These are phyloP conservation scores for Phytophthora sojae DNA, from an alignment of 352 stramenopile species.

Conservation along the genomic window DNA sequence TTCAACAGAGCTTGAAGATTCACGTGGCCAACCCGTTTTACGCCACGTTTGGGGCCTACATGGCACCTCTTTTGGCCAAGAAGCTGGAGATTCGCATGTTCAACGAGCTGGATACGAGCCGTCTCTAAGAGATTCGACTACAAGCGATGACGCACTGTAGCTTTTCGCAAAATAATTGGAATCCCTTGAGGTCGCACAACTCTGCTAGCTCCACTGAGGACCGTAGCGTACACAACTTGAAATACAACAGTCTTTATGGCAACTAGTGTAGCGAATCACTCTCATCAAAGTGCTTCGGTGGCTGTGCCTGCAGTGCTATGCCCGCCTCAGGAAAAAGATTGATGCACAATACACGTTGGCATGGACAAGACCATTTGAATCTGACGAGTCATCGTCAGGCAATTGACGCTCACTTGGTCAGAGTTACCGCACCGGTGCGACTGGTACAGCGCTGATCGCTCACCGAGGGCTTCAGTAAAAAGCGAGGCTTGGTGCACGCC, in stretches of 20 bases:
- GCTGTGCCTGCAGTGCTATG: too few relatives aligned
- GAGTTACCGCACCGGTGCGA: not conserved
- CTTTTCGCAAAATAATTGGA: too few relatives aligned
- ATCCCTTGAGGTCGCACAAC: too few relatives aligned
- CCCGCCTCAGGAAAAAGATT: not conserved
- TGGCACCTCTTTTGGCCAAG: slow-evolving; percentile 27
- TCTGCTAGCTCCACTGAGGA: too few relatives aligned
- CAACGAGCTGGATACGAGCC: slow-evolving; percentile 36
- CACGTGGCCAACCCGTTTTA: slow-evolving; percentile 39
- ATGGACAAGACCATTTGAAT: slow-evolving; percentile 5
- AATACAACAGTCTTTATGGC: too few relatives aligned
- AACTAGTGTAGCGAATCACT: too few relatives aligned
- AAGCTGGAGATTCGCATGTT: slow-evolving; percentile 31
- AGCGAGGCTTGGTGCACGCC: too few relatives aligned
- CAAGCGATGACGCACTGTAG: too few relatives aligned
- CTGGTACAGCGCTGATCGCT: too few relatives aligned
- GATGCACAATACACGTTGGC: not conserved
- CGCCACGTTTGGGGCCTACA: slow-evolving; percentile 28
- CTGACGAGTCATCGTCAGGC: not conserved
- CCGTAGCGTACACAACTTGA: too few relatives aligned
- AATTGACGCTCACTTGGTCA: not conserved
- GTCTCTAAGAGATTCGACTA: slow-evolving; percentile 3
- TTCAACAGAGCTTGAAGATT: slow-evolving; percentile 34
- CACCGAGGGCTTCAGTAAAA: too few relatives aligned
- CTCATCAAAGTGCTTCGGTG: not conserved